Conservation (phyloP, 345 rosid species). For the Moricandia moricandioides region DNA sequence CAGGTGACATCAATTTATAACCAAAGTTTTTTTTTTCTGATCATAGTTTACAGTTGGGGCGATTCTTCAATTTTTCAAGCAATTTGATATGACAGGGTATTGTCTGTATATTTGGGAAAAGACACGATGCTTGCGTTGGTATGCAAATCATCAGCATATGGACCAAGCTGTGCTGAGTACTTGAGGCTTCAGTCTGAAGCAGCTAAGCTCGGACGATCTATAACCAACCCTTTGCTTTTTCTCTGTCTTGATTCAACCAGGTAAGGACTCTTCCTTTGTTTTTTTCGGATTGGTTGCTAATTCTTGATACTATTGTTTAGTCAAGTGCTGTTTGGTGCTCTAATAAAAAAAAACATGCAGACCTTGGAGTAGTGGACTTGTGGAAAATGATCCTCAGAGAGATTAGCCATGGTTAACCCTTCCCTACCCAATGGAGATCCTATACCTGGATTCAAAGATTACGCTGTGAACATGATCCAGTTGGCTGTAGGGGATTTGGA, state of each 20-base stretch:
- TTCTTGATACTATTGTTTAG: neutral
- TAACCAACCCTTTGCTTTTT: constrained; percentile 45
- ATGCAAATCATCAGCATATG: constrained; percentile 49
- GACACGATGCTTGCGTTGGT: constrained; percentile 68
- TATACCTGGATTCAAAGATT: constrained; percentile 57
- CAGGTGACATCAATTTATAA: constrained; percentile 41
- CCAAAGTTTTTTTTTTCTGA: neutral
- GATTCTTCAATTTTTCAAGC: neutral
- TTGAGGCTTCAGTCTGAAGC: constrained; percentile 48
- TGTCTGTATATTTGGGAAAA: constrained; percentile 62
- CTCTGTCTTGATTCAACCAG: constrained; percentile 53
- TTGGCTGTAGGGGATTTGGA: constrained; percentile 25
- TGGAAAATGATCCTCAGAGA: constrained; percentile 42
- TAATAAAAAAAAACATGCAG: constrained; percentile 26
- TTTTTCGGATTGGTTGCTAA: constrained; percentile 2
- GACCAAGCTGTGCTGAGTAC: constrained; percentile 40
- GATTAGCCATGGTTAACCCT: constrained; percentile 49
- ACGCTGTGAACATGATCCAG: constrained; percentile 63
- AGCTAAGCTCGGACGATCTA: constrained; percentile 38
- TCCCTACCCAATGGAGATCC: constrained; percentile 35
- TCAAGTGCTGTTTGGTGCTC: neutral
- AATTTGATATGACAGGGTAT: constrained; percentile 38
- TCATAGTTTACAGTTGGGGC: neutral
- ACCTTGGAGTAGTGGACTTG: constrained; percentile 33
- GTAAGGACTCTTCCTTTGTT: constrained; percentile 29